A percentile compares a stretch with the other conserved stretches of the same genome.
Evolutionary conservation across 2,329 filamentous ascomycete genomes (phyloP).

Genomic region (Chalaropsis thielavioides): DNA sequence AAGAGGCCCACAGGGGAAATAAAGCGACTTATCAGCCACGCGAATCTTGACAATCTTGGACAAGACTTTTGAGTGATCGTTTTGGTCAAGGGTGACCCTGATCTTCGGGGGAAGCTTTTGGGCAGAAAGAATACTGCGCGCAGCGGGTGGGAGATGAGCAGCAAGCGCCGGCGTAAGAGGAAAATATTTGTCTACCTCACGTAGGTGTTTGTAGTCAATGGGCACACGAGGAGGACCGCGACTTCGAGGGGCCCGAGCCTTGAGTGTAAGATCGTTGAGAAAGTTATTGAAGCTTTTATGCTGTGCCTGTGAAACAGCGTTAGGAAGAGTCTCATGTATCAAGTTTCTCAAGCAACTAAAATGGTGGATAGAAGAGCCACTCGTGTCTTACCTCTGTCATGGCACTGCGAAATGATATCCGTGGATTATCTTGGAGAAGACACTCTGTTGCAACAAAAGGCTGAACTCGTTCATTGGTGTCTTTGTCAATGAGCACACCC

Average conservation of each 20-base stretch:
- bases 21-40: conserved; percentile 77
- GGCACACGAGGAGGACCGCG: conserved; percentile 36
- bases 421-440: conserved; percentile 46
- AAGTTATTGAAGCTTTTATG: conserved; percentile 75
- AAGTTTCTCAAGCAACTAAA: background rate
- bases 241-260: background rate
- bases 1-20: conserved; percentile 60
- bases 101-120: conserved; percentile 40
- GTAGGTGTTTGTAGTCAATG: conserved; percentile 67
- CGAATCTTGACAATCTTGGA: conserved; percentile 84
- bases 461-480: conserved; percentile 53
- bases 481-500: conserved; percentile 62
- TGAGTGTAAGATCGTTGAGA: conserved; percentile 52
- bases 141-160: conserved; percentile 21
- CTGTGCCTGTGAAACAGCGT: conserved; percentile 41
- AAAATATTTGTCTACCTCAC: conserved; percentile 73
- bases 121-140: conserved; percentile 1
- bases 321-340: background rate
- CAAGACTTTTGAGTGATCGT: conserved; percentile 42
- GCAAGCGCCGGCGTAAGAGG: conserved; percentile 50
- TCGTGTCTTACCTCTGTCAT: conserved; percentile 63
- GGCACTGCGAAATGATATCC: conserved; percentile 63
- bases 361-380: conserved; percentile 12
- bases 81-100: conserved; percentile 63
- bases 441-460: conserved; percentile 57